phyloP scores from a whole-genome alignment of 1,284 basidiomycete genomes.

The Ceratobasidium sp. region DNA sequence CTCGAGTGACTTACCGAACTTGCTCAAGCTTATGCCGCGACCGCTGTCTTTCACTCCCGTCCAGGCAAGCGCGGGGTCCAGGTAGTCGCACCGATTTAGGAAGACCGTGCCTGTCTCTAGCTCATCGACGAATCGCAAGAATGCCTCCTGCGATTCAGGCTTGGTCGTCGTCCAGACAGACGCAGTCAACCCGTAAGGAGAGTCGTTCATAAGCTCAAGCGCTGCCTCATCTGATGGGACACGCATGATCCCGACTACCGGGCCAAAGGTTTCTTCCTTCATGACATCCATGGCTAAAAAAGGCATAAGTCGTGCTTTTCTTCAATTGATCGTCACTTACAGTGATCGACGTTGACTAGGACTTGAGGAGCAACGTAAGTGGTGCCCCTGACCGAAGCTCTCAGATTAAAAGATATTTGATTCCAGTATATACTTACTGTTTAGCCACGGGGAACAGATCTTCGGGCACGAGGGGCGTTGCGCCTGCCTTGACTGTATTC shows the following conservation, averaged over 20 bases:
- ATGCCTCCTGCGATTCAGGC: conserved; percentile 73
- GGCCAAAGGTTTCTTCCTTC: conserved; percentile 94
- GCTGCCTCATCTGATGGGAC: conserved; percentile 88
- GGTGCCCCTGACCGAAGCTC: conserved; percentile 68
- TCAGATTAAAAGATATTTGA: background rate
- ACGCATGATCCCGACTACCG: conserved; percentile 88
- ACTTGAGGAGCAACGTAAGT: conserved; percentile 92
- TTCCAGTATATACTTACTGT: conserved; percentile 59
- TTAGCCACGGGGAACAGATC: conserved; percentile 76
- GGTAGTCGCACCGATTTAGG: conserved; percentile 88
- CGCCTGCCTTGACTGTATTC: conserved; percentile 79
- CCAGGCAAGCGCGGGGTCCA: conserved; percentile 94
- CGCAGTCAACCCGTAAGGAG: conserved; percentile 92
- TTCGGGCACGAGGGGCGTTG: conserved; percentile 80
- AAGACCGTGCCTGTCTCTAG: conserved; percentile 93
- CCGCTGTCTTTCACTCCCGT: conserved; percentile 94
- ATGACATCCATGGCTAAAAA: conserved; percentile 88
- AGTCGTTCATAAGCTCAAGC: conserved; percentile 92
- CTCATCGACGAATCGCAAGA: conserved; percentile 77
- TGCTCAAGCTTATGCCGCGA: conserved; percentile 88
- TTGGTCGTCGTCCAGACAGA: conserved; percentile 87
- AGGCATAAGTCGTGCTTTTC: conserved; percentile 43
- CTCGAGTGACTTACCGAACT: conserved; percentile 75
- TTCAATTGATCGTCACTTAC: conserved; percentile 62
- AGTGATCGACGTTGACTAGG: conserved; percentile 86